Evolutionary conservation across 169 alveolate species (phyloP), one percentile per base, ranked within the genome.

Genomic region (Plasmodium sp.): DNA sequence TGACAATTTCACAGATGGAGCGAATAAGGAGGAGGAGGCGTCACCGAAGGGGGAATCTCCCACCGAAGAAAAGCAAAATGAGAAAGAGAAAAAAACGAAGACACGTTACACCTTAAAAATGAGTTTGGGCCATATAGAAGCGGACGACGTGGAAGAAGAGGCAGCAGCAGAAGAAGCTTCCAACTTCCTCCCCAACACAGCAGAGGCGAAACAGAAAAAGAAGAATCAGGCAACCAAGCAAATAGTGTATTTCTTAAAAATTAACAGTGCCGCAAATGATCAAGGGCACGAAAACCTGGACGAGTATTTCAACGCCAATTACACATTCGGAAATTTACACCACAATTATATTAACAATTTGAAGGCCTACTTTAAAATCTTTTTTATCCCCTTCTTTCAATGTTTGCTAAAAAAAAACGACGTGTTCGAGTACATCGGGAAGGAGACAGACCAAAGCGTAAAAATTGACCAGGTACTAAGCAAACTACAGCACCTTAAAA

Each of bases 291-390:
- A 45, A 36, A 90, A 90, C 48, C 43, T 90, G 58, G 94, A 90
- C 41, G 94, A 90, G 22, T 90, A 90, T 80, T 90, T 90, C 83
- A 90, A 90, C 73, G 62, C 82, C 72, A 90, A 80, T 79, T 90
- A 90, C 56, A 90, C 91, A 0, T 90, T 36, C 54, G 94, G 94
- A 80, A 90, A 90, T 79, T 81, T 90, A 39, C 88, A 80, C 54
- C 83, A 56, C 71, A 90, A 90, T 80, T 90, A 90, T 90, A 90
- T 90, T 67, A 90, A 90, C 75, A 90, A 90, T 90, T 80, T 80
- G 43, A 90, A 90, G 54, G 51, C 94, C 5, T 90, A 80, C 51
- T 90, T 90, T 80, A 90, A 90, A 54, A 43, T 43, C 43, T 90
- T 80, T 80, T 90, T 90, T 80, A 79, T 90, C 18, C 94, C 94